These are phyloP conservation scores for Arachnopeziza araneosa DNA, from an alignment of 2,329 filamentous ascomycete species.

Conservation along the genomic window DNA sequence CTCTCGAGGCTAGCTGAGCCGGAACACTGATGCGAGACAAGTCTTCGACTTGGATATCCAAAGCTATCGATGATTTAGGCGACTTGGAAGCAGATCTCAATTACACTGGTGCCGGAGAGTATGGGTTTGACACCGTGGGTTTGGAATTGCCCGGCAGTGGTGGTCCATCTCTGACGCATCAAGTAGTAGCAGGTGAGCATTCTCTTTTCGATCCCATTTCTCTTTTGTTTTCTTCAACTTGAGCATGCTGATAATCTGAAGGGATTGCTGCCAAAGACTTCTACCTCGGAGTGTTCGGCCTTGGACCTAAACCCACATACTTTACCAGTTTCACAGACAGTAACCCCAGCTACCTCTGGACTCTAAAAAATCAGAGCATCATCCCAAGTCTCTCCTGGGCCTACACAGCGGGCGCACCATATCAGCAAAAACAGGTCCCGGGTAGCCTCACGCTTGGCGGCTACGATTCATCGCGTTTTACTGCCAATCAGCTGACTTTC, in stretches of 20 bases:
- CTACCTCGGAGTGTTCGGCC: constrained; percentile 32
- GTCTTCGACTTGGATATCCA: constrained; percentile 33
- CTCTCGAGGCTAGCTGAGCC: background rate
- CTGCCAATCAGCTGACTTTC: constrained; percentile 32
- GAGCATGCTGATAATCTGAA: background rate
- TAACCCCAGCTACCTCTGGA: background rate
- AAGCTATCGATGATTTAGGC: constrained; percentile 33
- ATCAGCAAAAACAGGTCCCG: constrained; percentile 30
- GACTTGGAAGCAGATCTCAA: constrained; percentile 33
- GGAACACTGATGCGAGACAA: background rate
- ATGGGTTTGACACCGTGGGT: constrained; percentile 17
- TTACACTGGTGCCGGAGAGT: constrained; percentile 26
- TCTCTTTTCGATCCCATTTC: background rate
- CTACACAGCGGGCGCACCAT: constrained; percentile 37
- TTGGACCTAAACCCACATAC: constrained; percentile 35
- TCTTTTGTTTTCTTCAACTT: background rate
- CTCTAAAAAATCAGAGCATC: constrained; percentile 23
- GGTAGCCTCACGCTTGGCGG: constrained; percentile 36
- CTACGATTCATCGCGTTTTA: constrained; percentile 35
- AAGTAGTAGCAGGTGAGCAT: constrained; percentile 19
- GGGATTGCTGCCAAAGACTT: constrained; percentile 15
- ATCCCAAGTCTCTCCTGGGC: constrained; percentile 37
- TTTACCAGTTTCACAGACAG: background rate
- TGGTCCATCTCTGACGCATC: constrained; percentile 18
- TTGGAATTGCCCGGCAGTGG: constrained; percentile 11